A percentile compares a stretch with the other conserved stretches of the same genome.
These are phyloP conservation scores for Hypomyces perniciosus DNA, from an alignment of 2,329 filamentous ascomycete species.

Conservation along the genomic window DNA sequence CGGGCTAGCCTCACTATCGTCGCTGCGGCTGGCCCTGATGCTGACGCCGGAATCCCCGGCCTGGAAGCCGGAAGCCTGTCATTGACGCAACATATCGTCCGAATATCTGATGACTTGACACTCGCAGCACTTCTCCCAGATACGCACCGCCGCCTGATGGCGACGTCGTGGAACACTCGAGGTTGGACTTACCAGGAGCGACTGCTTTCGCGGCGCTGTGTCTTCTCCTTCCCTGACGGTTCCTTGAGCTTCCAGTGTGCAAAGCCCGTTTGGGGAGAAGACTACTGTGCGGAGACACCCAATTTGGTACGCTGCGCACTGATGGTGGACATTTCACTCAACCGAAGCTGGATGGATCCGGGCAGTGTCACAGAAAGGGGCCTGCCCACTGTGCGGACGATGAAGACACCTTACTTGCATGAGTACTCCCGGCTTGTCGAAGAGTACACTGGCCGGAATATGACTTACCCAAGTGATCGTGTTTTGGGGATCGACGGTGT, in stretches of 20 bases:
- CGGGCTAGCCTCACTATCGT: constrained; percentile 10
- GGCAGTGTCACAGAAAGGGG: constrained; percentile 1
- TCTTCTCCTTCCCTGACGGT: constrained; percentile 6
- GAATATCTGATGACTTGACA: not conserved
- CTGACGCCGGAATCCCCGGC: constrained; percentile 3
- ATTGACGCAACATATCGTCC: not conserved
- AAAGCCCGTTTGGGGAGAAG: constrained; percentile 7
- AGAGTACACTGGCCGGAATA: constrained; percentile 3
- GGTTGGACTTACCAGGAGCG: constrained; percentile 10
- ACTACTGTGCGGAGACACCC: constrained; percentile 1
- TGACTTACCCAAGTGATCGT: constrained; percentile 7
- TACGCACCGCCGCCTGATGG: not conserved
- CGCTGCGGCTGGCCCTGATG: constrained; percentile 7
- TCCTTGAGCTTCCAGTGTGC: constrained; percentile 7
- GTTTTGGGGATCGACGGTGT: constrained; percentile 2
- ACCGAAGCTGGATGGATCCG: constrained; percentile 7
- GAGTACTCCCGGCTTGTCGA: constrained; percentile 4
- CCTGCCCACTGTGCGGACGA: constrained; percentile 3
- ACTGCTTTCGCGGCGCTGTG: constrained; percentile 5
- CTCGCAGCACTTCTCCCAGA: constrained; percentile 6
- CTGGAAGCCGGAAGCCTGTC: not conserved
- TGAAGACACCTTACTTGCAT: not conserved
- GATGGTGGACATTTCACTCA: constrained; percentile 7
- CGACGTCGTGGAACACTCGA: constrained; percentile 4
- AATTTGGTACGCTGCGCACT: constrained; percentile 3